These are phyloP conservation scores for peach (Prunus persica) DNA, from an alignment of 306 rosid species.

Conservation along the genomic window Prunus_persica_NCBIv2 NC_034014.1:10463001-10463500, in stretches of 20 bases:
- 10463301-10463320: slow-evolving; percentile 34
- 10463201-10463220: slow-evolving; percentile 52
- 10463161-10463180: slow-evolving; percentile 17
- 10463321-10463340: slow-evolving; percentile 38
- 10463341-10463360: background rate
- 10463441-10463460: background rate
- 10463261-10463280: slow-evolving; percentile 44
- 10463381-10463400: background rate
- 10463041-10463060: slow-evolving; percentile 33
- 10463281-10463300: slow-evolving; percentile 47
- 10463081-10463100: slow-evolving; percentile 47
- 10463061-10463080: slow-evolving; percentile 52
- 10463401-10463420: background rate
- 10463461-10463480: background rate
- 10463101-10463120: slow-evolving; percentile 37
- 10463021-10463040: slow-evolving; percentile 53
- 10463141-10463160: slow-evolving; percentile 56
- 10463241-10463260: slow-evolving; percentile 32
- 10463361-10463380: background rate
- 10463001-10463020: slow-evolving; percentile 53
- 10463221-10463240: slow-evolving; percentile 39
- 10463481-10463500: too few relatives aligned
- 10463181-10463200: slow-evolving; percentile 35
- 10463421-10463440: background rate
- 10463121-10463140: slow-evolving; percentile 50